Evolutionary conservation across 176 grass and related monocot species (phyloP), one percentile per base, ranked within the genome.

Genomic region (Paspalum vaginatum): DNA sequence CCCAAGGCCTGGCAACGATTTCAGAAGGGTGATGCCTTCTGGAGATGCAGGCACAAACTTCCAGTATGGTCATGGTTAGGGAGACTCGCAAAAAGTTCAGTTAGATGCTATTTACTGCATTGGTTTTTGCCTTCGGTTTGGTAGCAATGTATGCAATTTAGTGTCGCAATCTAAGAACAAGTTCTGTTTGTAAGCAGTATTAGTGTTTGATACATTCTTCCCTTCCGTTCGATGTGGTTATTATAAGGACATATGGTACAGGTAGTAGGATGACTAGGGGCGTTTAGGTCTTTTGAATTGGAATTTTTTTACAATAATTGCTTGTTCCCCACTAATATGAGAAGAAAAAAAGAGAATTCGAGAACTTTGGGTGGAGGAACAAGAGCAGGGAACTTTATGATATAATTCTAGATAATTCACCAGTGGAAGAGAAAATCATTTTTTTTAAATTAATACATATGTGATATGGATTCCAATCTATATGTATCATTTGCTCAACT

Each of bases 31-130:
- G 61, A 70, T 87, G 39, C 83, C 73, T 74, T 53, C 61, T 62
- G 47, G 80, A 77, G 77, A 93, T 66, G 63, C 48, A 22, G 79
- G 71, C 58, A 51, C 27, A 63, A 46, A 58, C 47, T 87, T 83
- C 54, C 45, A 87, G 57, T 77, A 73, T 46, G 80, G 80, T 43
- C 44, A 53, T 79, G 68, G 83, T 79, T 80, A 64, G 25, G 51
- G 51, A 42, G 26, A 27, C 58, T 60, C 57, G 25, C 24, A 61
- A 12, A 26, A 41, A 52, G 50, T 62, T 32, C 37, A 65, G 62
- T 58, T 16, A 61, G 56, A 72, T 64, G 27, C 39, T 62, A 47
- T 56, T 18, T 70, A 39, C 39, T 68, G 60, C 20, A 43, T 81
- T 9, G 37, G 16, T 86, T 88, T 88, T 56, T 87, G 25, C 3